These are phyloP conservation scores for Cutaneotrichosporon daszewskae DNA, from an alignment of 1,284 basidiomycete genomes.

Conservation along the genomic window DNA sequence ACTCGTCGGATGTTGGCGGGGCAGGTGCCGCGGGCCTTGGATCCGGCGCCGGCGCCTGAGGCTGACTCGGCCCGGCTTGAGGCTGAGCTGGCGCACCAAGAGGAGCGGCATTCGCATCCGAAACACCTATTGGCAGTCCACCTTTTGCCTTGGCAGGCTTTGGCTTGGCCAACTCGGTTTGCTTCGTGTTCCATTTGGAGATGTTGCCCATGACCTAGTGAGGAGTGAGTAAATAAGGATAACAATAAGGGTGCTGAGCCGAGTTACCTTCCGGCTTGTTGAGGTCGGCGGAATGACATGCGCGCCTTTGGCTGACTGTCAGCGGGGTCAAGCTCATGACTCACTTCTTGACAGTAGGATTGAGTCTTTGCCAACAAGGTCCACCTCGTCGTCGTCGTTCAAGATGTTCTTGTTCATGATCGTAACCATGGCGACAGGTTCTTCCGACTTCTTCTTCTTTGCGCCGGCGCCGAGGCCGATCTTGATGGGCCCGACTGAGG, in stretches of 20 bases:
- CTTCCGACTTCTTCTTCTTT: slow-evolving; percentile 24
- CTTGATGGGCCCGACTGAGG: slow-evolving; percentile 39
- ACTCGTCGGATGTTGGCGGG: slow-evolving; percentile 52
- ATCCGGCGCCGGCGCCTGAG: slow-evolving; percentile 29
- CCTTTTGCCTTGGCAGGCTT: slow-evolving; percentile 12
- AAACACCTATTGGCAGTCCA: no score
- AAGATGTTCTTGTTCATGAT: slow-evolving; percentile 32
- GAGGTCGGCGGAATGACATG: slow-evolving; percentile 77
- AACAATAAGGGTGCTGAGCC: slow-evolving; percentile 23
- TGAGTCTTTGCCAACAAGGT: slow-evolving; percentile 48
- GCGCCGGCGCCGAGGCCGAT: slow-evolving; percentile 18
- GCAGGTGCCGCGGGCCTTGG: background rate
- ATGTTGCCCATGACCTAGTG: slow-evolving; percentile 76
- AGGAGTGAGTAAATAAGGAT: background rate
- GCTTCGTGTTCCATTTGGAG: slow-evolving; percentile 89
- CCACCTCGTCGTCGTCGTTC: slow-evolving; percentile 62
- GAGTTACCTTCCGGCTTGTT: slow-evolving; percentile 81
- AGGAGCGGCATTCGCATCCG: slow-evolving; percentile 22
- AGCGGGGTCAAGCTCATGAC: slow-evolving; percentile 17
- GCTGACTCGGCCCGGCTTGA: background rate
- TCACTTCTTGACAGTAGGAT: slow-evolving; percentile 44
- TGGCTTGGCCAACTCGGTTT: slow-evolving; percentile 61
- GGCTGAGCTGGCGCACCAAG: slow-evolving; percentile 26
- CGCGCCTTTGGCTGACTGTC: slow-evolving; percentile 40
- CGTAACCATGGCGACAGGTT: slow-evolving; percentile 34